phyloP scores from a whole-genome alignment of 371 early-diverging fungal genomes.

The Synchytrium microbalum region DNA sequence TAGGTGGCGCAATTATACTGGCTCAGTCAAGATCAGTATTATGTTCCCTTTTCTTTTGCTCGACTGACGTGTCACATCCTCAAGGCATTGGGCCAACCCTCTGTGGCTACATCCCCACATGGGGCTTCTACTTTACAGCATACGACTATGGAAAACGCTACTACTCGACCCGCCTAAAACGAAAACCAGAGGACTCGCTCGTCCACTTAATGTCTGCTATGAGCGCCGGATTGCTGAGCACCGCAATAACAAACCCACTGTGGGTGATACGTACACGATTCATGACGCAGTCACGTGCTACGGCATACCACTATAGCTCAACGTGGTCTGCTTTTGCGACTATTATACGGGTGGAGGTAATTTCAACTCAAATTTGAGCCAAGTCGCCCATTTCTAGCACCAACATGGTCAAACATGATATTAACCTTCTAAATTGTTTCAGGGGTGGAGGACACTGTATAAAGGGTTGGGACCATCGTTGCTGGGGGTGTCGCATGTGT shows the following conservation, averaged over 20 bases:
- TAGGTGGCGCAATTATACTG: no score
- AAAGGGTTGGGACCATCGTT: constrained; percentile 79
- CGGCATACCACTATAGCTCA: not conserved
- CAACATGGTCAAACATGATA: constrained; percentile 26
- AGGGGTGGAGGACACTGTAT: constrained; percentile 33
- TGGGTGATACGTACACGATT: constrained; percentile 92
- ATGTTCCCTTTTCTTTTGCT: no score
- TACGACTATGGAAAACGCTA: constrained; percentile 60
- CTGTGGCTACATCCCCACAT: constrained; percentile 81
- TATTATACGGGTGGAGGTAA: not conserved
- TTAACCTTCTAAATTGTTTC: constrained; percentile 25
- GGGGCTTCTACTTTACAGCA: constrained; percentile 83
- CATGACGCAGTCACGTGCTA: constrained; percentile 55
- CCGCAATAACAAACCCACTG: constrained; percentile 75
- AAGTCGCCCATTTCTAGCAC: constrained; percentile 10
- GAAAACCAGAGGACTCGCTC: constrained; percentile 5
- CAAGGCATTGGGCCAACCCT: constrained; percentile 85
- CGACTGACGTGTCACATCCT: no score
- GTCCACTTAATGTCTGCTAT: constrained; percentile 81
- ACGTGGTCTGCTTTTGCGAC: not conserved
- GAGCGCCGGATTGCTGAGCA: constrained; percentile 75
- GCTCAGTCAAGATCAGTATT: no score
- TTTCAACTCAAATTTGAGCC: constrained; percentile 1
- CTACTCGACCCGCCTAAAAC: not conserved
- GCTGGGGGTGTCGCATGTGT: constrained; percentile 87